phyloP scores from a whole-genome alignment of 139 green algal genomes.

The Chlamydomonas sp. region DNA sequence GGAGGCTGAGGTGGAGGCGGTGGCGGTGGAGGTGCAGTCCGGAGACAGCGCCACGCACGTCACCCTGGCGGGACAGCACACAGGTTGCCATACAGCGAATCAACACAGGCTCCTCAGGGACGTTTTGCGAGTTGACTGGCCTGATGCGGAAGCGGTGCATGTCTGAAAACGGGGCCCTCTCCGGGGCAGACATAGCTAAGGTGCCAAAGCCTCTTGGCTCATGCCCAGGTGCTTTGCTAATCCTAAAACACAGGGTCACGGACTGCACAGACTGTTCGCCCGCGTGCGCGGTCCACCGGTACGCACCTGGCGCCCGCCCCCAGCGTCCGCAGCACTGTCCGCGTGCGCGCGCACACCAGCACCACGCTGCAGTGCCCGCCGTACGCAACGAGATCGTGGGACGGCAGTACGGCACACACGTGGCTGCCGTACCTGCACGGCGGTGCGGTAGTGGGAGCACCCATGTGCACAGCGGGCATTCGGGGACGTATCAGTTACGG shows the following conservation, averaged over 20 bases:
- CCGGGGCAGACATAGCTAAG: not conserved
- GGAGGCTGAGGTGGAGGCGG: not conserved
- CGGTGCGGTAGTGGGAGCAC: not conserved
- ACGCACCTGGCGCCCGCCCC: conserved; percentile 27
- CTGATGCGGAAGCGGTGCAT: not conserved
- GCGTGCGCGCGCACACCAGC: conserved; percentile 2
- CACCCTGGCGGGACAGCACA: conserved; percentile 3
- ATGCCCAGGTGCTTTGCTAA: not conserved
- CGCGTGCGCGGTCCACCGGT: not conserved
- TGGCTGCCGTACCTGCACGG: conserved; percentile 47
- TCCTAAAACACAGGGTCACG: not conserved
- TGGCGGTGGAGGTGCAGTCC: not conserved
- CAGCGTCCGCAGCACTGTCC: conserved; percentile 36
- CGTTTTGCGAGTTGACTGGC: not conserved
- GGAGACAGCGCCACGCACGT: conserved; percentile 22
- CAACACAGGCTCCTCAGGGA: not conserved
- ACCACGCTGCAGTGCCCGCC: conserved; percentile 49
- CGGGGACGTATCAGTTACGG: not conserved
- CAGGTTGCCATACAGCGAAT: not conserved
- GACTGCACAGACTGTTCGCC: not conserved
- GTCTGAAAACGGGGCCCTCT: too few relatives aligned
- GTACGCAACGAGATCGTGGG: conserved; percentile 43
- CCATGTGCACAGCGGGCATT: not conserved
- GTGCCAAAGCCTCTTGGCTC: not conserved
- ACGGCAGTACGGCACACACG: conserved; percentile 27